Percentiles rank a stretch among this genome's conserved stretches.
phyloP scores from a whole-genome alignment of 2,329 filamentous ascomycete species.

The Chaetothyriales sp. region DNA sequence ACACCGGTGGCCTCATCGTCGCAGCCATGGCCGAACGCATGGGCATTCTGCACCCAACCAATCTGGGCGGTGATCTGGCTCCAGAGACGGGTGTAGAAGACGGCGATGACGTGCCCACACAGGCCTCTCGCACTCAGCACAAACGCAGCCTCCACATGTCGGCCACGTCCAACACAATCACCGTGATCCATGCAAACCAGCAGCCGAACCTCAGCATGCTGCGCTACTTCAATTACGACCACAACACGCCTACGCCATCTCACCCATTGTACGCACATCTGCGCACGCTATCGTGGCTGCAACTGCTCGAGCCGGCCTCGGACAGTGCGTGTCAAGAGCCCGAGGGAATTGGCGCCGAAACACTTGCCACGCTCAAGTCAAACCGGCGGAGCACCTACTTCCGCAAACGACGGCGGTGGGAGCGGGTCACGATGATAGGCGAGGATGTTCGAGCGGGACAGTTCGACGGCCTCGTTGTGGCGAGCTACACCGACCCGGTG shows the following conservation, averaged over 20 bases:
- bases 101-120: slow-evolving; percentile 4
- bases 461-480: slow-evolving; percentile 73
- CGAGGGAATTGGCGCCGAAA: slow-evolving; percentile 42
- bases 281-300: slow-evolving; percentile 78
- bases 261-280: slow-evolving; percentile 77
- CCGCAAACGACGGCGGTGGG: slow-evolving; percentile 77
- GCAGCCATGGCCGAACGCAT: slow-evolving; percentile 80
- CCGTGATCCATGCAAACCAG: slow-evolving; percentile 64
- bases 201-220: slow-evolving; percentile 80
- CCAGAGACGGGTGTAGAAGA: slow-evolving; percentile 6
- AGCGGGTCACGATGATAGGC: slow-evolving; percentile 56
- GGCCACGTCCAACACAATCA: slow-evolving; percentile 60
- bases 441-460: slow-evolving; percentile 60
- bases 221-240: slow-evolving; percentile 79
- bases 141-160: slow-evolving; percentile 28
- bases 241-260: slow-evolving; percentile 44
- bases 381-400: slow-evolving; percentile 74
- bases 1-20: slow-evolving; percentile 69
- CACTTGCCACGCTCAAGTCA: slow-evolving; percentile 59
- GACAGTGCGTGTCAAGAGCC: slow-evolving; percentile 65
- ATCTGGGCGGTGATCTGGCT: slow-evolving; percentile 16
- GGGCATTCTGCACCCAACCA: slow-evolving; percentile 54
- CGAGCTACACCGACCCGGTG: slow-evolving; percentile 66
- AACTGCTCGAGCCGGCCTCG: slow-evolving; percentile 62
- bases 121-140: slow-evolving; percentile 13